Evolutionary conservation across 2,329 filamentous ascomycete genomes (phyloP), one percentile per base, ranked within the genome.

Genomic region (Phialophora macrospora): DNA sequence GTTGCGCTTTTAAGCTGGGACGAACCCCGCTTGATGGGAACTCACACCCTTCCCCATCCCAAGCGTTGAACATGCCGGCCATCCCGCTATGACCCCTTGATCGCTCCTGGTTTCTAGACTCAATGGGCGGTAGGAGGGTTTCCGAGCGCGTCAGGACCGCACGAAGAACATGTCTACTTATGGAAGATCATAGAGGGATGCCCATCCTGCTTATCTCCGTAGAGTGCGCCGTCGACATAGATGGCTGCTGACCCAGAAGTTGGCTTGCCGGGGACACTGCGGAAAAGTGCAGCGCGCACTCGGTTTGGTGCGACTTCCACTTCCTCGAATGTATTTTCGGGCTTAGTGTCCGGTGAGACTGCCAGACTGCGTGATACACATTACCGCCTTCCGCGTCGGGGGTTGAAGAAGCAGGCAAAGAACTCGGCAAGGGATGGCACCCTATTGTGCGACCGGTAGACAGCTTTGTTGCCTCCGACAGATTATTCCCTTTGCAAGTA

Each of bases 261-360:
- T 54, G 44, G 58, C 30, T 51, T 12, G 24, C 48, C 24, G 48
- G 48, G 5, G 4, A 24, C 6, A 22, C 7, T 12, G 38, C 38
- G 20, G 48, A 51, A 8, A 20, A 26, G 30, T 49, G 46, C 48
- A 41, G 46, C 22, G 22, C 11, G 58, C 20, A 2, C 20, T 20
- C 12, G 22, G 30, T 22, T 24, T 24, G 32, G 48, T 41, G 22
- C 46, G 8, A 20, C 7, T 26, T 52, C 44, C 28, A n/a, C 20
- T 28, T 41, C 14, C 24, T 34, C 48, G 49, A 52, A 34, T 48
- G 30, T 52, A 41, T 48, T 44, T 60, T 41, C n/a, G 58, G 58
- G 22, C 12, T 28, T 32, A 24, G 48, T 54, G 12, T 49, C 30
- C 12, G 22, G 41, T 49, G 20, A 22, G 34, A 22, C 20, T 60